Evolutionary conservation across 83 land plant genomes (phyloP), one percentile per base, ranked within the genome.

Genomic region (Picea abies): DNA sequence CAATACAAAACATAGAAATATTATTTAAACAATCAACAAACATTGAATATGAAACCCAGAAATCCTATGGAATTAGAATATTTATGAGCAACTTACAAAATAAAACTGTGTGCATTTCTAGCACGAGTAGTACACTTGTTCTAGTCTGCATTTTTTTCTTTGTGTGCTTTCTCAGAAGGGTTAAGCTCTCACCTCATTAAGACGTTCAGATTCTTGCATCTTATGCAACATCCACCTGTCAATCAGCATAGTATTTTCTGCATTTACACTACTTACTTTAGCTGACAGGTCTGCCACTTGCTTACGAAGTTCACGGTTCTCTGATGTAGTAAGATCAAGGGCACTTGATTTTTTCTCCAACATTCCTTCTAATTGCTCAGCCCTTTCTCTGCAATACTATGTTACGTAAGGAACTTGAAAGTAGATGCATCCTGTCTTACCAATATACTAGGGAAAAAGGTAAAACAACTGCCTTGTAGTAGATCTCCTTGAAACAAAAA

Each of bases 191-290:
- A 96, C 99, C 99, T 98, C 99, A 86, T 98, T 98, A 25, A 98
- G 90, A 5, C 90, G 92, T 81, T 98, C 99, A 62, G 99, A 98
- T 83, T 93, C 95, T 86, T 94, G 85, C 99, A 98, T 96, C 82
- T 98, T 98, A 63, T 94, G 90, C 85, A 91, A 66, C 99, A 98
- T 94, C 95, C 93, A 94, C 17, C 97, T 93, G 82, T 98, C 99
- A 86, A 96, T 82, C 29, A 98, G 85, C 92, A 88, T 88, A 68
- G 90, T 93, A 82, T 94, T 98, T 83, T 98, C 99, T 62, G 84
- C 89, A 81, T 96, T 90, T 4, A 86, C 84, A 12, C 79, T 76
- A 17, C 80, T 84, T 29, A 89, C 83, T 83, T 89, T 89, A 0
- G 52, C 15, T 25, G 83, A 89, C 20, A 90, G 80, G 52, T 87